Evolutionary conservation across 129 eudicot genomes (phyloP).

Genomic region (Escallonia rubra): DNA sequence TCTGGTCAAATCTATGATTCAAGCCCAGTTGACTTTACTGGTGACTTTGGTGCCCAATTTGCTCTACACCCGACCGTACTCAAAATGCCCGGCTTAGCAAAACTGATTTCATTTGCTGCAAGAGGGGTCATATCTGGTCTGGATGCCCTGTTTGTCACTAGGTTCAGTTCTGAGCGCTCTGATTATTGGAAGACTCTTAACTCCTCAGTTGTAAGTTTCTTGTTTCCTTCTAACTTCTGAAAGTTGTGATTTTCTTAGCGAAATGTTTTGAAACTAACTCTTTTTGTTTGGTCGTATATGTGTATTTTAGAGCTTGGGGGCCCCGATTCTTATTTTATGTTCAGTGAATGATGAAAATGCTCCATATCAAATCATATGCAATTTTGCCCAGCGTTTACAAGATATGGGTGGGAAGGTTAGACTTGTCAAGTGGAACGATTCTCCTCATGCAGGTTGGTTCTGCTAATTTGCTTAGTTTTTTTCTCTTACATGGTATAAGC

Average conservation of each 20-base stretch:
- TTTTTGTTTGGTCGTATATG: neutral
- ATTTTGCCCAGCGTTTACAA: conserved; percentile 63
- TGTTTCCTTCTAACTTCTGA: neutral
- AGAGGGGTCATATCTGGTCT: conserved; percentile 69
- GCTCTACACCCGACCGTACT: conserved; percentile 57
- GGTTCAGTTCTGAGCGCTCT: conserved; percentile 68
- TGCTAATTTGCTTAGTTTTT: neutral
- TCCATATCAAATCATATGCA: conserved; percentile 44
- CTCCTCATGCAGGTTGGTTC: conserved; percentile 67
- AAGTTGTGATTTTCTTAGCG: neutral
- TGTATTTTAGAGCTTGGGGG: conserved; percentile 52
- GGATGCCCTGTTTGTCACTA: conserved; percentile 82
- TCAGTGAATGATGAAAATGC: conserved; percentile 71
- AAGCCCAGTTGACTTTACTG: conserved; percentile 71
- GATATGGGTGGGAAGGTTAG: conserved; percentile 70
- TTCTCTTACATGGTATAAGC: neutral
- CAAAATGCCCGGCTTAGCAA: conserved; percentile 65
- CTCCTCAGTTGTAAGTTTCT: conserved; percentile 73
- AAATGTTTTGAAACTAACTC: neutral
- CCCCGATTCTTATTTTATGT: conserved; percentile 77
- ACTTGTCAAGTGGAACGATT: conserved; percentile 57
- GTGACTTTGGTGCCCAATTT: conserved; percentile 78
- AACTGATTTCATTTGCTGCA: conserved; percentile 54
- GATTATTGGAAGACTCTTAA: conserved; percentile 81
- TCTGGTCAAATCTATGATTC: conserved; percentile 90